These are phyloP conservation scores for Aureobasidium uvarum DNA, from an alignment of 2,329 filamentous ascomycete genomes.

Conservation along the genomic window DNA sequence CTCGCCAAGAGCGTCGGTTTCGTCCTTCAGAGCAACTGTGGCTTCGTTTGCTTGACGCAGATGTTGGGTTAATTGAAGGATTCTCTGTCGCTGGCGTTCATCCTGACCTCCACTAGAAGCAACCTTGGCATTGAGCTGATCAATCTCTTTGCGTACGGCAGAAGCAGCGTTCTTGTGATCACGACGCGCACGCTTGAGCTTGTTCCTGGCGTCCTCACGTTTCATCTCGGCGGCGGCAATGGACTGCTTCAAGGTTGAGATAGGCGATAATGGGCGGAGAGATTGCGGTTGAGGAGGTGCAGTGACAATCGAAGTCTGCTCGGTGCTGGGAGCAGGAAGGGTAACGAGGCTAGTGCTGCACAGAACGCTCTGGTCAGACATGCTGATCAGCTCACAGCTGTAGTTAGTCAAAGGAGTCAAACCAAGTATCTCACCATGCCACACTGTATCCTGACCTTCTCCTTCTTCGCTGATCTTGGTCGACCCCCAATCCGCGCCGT, in stretches of 20 bases:
- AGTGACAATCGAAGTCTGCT: slow-evolving; percentile 47
- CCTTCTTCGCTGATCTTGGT: slow-evolving; percentile 61
- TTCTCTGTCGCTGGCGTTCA: slow-evolving; percentile 72
- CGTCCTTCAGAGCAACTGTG: slow-evolving; percentile 53
- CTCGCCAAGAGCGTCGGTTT: slow-evolving; percentile 64
- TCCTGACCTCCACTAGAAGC: slow-evolving; percentile 68
- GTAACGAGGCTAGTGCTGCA: slow-evolving; percentile 72
- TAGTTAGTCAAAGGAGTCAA: slow-evolving; percentile 73
- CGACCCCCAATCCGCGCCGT: slow-evolving; percentile 76
- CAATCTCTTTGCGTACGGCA: slow-evolving; percentile 69
- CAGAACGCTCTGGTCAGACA: slow-evolving; percentile 62
- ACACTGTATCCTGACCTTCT: slow-evolving; percentile 49
- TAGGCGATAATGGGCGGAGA: slow-evolving; percentile 71
- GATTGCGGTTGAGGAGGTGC: slow-evolving; percentile 58
- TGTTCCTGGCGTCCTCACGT: slow-evolving; percentile 65
- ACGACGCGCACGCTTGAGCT: slow-evolving; percentile 68
- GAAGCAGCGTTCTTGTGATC: slow-evolving; percentile 71
- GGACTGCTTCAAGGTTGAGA: slow-evolving; percentile 72
- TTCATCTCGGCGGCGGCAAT: slow-evolving; percentile 70
- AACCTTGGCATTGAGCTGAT: slow-evolving; percentile 64
- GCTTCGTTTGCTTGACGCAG: slow-evolving; percentile 68
- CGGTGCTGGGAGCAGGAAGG: slow-evolving; percentile 56
- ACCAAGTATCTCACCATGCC: slow-evolving; percentile 67
- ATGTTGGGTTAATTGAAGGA: slow-evolving; percentile 71
- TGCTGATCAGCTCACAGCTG: slow-evolving; percentile 73